phyloP scores from a whole-genome alignment of 2,329 filamentous ascomycete genomes.

The Orbilia ellipsospora region DNA sequence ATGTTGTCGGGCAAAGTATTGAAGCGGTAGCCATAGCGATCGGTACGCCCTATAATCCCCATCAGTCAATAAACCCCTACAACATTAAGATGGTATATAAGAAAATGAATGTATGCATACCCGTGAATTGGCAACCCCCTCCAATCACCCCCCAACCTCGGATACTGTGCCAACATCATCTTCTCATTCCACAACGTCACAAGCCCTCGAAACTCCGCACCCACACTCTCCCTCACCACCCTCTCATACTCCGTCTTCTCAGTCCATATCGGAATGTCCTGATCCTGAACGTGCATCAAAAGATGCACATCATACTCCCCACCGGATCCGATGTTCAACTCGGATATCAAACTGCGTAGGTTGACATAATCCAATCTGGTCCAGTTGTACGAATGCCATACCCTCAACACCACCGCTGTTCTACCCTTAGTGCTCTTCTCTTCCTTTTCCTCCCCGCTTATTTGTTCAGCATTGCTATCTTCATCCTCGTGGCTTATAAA shows the following conservation, averaged over 20 bases:
- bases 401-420: constrained; percentile 82
- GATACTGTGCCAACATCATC: constrained; percentile 91
- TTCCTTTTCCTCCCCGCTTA: constrained; percentile 27
- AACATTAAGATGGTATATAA: no score
- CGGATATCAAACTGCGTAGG: constrained; percentile 83
- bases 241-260: constrained; percentile 75
- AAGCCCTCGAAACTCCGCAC: constrained; percentile 87
- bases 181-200: constrained; percentile 93
- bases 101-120: constrained; percentile 9
- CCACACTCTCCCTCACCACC: constrained; percentile 75
- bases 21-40: constrained; percentile 91
- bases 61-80: no score
- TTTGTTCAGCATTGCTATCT: constrained; percentile 59
- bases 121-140: constrained; percentile 83
- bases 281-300: constrained; percentile 84
- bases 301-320: constrained; percentile 89
- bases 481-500: constrained; percentile 62
- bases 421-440: constrained; percentile 63
- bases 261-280: constrained; percentile 79
- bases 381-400: constrained; percentile 84
- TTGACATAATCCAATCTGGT: constrained; percentile 83
- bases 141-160: constrained; percentile 76
- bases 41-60: constrained; percentile 74
- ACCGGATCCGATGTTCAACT: constrained; percentile 81
- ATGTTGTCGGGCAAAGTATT: constrained; percentile 88